Percentiles rank a stretch among this genome's conserved stretches.
Conservation (phyloP, 495 filamentous ascomycete genomes). For the Halenospora varia region DNA sequence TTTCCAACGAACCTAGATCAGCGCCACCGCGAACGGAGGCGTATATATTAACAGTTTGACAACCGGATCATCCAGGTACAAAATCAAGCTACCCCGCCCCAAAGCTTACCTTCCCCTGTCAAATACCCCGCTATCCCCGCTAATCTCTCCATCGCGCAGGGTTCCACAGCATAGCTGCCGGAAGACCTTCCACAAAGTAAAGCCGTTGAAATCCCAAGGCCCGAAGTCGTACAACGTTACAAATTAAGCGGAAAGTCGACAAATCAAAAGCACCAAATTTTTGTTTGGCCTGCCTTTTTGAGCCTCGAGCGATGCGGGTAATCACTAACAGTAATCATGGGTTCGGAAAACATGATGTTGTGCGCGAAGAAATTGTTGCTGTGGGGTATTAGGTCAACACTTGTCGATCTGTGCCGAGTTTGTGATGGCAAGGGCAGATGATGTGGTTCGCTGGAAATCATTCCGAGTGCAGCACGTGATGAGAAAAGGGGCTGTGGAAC, state of each 20-base stretch:
- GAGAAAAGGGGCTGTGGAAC: no score
- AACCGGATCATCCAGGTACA: not conserved
- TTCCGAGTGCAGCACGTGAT: no score
- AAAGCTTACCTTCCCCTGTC: not conserved
- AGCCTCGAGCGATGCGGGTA: no score
- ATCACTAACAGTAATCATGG: no score
- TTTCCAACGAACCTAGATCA: no score
- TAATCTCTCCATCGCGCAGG: not conserved
- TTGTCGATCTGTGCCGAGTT: not conserved
- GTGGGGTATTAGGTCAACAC: not conserved
- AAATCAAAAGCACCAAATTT: not conserved
- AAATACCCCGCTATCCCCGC: no score
- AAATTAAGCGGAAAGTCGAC: not conserved
- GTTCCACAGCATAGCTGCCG: not conserved
- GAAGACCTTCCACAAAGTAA: no score
- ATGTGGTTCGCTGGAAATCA: not conserved
- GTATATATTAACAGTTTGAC: not conserved
- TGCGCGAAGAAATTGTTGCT: no score
- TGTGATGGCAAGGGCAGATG: not conserved
- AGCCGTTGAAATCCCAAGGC: not conserved
- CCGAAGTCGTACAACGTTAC: not conserved
- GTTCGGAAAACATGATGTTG: no score
- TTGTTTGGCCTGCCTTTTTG: no score
- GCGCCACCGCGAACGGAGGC: not conserved
- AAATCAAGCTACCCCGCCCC: not conserved